A percentile compares a stretch with the other conserved stretches of the same genome.
phyloP scores from a whole-genome alignment of 2,329 filamentous ascomycete species.

The Penicillium sp. region DNA sequence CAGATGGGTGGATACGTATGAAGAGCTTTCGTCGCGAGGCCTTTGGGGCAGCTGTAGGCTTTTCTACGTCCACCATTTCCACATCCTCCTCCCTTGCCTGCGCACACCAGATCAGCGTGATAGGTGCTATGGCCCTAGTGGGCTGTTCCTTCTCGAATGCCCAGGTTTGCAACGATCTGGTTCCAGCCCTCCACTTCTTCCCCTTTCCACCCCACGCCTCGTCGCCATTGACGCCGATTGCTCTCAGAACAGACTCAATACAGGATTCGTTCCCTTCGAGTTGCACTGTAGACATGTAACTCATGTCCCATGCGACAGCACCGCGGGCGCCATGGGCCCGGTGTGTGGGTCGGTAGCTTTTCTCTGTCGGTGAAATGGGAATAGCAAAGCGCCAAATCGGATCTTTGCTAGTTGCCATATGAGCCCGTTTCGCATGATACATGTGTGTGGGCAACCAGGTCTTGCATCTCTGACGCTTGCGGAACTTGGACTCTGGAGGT shows the following conservation, averaged over 20 bases:
- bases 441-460: conserved; percentile 92
- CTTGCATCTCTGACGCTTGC: conserved; percentile 79
- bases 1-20: conserved; percentile 74
- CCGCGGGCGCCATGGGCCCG: conserved; percentile 69
- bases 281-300: conserved; percentile 83
- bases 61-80: conserved; percentile 31
- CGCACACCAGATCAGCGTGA: conserved; percentile 69
- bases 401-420: conserved; percentile 71
- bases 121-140: conserved; percentile 61
- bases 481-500: conserved; percentile 63
- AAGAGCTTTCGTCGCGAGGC: conserved; percentile 52
- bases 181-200: conserved; percentile 64
- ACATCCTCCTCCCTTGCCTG: conserved; percentile 27
- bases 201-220: conserved; percentile 59
- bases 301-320: conserved; percentile 84
- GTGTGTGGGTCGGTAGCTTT: conserved; percentile 83
- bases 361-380: conserved; percentile 78
- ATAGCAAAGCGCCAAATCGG: conserved; percentile 88
- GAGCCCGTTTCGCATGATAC: conserved; percentile 87
- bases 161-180: conserved; percentile 54
- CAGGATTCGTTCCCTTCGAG: conserved; percentile 62
- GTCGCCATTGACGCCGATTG: conserved; percentile 55
- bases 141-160: conserved; percentile 50
- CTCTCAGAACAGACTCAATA: conserved; percentile 60
- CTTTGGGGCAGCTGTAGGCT: conserved; percentile 17